Evolutionary conservation across 73 alveolate species (phyloP).

Genomic region (Paramecium bursaria): DNA sequence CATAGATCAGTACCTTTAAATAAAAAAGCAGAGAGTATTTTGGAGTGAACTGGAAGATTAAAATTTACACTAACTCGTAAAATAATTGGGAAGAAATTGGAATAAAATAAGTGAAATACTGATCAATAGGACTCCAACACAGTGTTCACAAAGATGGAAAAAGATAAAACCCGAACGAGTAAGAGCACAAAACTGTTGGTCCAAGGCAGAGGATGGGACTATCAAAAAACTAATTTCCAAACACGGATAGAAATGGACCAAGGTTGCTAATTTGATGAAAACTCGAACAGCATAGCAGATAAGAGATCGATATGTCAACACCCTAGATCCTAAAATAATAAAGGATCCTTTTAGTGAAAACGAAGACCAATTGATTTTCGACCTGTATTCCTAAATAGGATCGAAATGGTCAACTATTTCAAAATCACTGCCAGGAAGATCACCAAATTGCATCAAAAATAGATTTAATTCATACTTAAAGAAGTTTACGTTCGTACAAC

Average conservation of each 20-base stretch:
- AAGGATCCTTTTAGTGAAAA: neutral
- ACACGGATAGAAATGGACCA: conserved; percentile 11
- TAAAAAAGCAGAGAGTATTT: too few species aligned
- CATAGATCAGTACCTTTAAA: too few species aligned
- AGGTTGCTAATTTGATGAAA: neutral
- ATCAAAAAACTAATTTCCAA: neutral
- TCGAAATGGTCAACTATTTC: neutral
- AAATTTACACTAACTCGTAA: too few species aligned
- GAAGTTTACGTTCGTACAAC: too few species aligned
- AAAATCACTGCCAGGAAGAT: conserved; percentile 11
- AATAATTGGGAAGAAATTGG: too few species aligned
- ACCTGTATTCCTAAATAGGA: neutral
- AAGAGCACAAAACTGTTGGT: neutral
- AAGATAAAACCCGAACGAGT: neutral
- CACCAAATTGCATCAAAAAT: too few species aligned
- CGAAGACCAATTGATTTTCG: neutral
- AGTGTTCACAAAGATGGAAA: conserved; percentile 7
- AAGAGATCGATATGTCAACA: conserved; percentile 2
- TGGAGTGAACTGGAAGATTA: too few species aligned
- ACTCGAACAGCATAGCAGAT: neutral
- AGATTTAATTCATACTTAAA: too few species aligned
- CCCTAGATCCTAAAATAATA: conserved; percentile 2
- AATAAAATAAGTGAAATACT: too few species aligned
- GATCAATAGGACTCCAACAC: neutral
- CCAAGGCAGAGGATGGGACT: neutral